A percentile compares a stretch with the other conserved stretches of the same genome.
Conservation (phyloP, 2,329 filamentous ascomycete species). For the Pseudonectria foliicola region DNA sequence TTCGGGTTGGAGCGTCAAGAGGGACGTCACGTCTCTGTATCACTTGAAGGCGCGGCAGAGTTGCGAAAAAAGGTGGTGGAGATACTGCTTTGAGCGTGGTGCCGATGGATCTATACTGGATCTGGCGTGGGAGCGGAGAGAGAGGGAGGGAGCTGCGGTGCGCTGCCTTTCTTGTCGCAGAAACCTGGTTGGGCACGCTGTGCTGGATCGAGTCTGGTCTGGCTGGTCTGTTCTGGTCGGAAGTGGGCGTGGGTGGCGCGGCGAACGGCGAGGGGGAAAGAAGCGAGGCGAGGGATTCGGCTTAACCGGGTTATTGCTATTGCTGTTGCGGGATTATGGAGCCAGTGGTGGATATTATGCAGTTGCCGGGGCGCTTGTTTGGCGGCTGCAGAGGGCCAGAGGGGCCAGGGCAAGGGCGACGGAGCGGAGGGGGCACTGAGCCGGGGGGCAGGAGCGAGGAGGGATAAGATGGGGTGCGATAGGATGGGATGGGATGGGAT, state of each 20-base stretch:
- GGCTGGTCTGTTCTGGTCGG: conserved; percentile 12
- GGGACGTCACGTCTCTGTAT: conserved; percentile 22
- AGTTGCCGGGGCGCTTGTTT: conserved; percentile 24
- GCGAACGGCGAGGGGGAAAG: too few species aligned
- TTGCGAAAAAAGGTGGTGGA: conserved; percentile 50
- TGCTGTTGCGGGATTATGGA: conserved; percentile 12
- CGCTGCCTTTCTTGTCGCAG: conserved; percentile 43
- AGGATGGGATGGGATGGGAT: too few species aligned
- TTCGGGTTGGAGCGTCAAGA: conserved; percentile 7
- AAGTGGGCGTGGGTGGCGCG: conserved; percentile 23
- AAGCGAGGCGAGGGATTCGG: conserved; percentile 31
- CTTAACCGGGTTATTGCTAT: conserved; percentile 17
- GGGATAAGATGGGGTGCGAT: too few species aligned
- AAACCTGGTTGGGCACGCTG: conserved; percentile 45
- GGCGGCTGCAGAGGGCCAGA: too few species aligned
- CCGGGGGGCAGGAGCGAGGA: too few species aligned
- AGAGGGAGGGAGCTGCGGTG: conserved; percentile 37
- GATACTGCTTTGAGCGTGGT: conserved; percentile 59
- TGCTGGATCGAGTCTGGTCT: conserved; percentile 33
- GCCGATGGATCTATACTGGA: conserved; percentile 60
- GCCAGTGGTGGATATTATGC: conserved; percentile 17
- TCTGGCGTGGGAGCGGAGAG: conserved; percentile 49
- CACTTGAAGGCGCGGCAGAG: conserved; percentile 32
- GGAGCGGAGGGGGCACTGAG: conserved; percentile 10
- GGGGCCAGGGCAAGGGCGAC: conserved; percentile 15